phyloP scores from a whole-genome alignment of 768 basidiomycete species.

The Austroboletus eburneus region DNA sequence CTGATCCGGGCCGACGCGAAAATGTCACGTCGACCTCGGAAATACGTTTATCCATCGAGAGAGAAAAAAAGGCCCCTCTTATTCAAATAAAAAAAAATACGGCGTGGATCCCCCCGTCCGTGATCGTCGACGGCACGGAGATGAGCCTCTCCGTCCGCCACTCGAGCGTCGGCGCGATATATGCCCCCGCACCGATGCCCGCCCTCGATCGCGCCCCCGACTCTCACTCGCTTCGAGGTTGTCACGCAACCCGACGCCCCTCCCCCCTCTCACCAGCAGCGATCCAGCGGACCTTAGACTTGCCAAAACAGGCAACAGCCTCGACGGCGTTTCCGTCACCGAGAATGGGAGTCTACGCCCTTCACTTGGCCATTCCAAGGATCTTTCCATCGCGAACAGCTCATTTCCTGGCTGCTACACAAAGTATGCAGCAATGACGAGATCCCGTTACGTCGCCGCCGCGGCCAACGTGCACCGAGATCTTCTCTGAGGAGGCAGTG shows the following conservation, averaged over 20 bases:
- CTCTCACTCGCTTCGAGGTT: slow-evolving; percentile 12
- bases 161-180: too few relatives aligned
- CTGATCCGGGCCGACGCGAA: neutral
- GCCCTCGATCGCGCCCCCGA: slow-evolving; percentile 15
- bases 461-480: slow-evolving; percentile 2
- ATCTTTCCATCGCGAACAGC: neutral
- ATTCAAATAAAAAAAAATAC: neutral
- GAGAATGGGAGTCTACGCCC: slow-evolving; percentile 3
- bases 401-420: too few relatives aligned
- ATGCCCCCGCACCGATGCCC: slow-evolving; percentile 10
- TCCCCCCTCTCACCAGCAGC: neutral
- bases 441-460: slow-evolving; percentile 10
- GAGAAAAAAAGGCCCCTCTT: too few relatives aligned
- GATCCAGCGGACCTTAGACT: slow-evolving; percentile 4
- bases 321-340: slow-evolving; percentile 12
- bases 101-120: neutral
- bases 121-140: slow-evolving; percentile 1
- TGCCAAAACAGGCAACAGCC: too few relatives aligned
- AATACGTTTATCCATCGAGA: neutral
- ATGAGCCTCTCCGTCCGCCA: neutral
- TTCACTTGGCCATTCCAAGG: neutral
- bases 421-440: neutral
- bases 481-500: slow-evolving; percentile 1
- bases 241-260: slow-evolving; percentile 13
- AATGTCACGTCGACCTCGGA: neutral